Evolutionary conservation across 495 filamentous ascomycete genomes (phyloP).

Genomic region (Cercophora scortea): DNA sequence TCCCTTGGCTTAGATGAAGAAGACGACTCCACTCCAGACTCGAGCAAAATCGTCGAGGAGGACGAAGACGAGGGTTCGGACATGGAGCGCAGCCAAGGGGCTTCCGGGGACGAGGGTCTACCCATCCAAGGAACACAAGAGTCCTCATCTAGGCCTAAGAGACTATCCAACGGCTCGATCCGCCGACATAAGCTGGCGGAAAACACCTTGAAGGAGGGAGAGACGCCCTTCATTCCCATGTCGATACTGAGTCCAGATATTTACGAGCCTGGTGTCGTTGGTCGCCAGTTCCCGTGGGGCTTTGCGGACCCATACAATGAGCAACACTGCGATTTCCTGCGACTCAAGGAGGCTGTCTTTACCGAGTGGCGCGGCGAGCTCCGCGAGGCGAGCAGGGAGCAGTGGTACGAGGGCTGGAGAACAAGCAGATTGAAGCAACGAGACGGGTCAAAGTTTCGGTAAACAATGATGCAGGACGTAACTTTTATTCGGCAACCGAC

Average conservation of each 20-base stretch:
- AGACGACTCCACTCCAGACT: constrained; percentile 44
- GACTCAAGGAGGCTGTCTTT: constrained; percentile 85
- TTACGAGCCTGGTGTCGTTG: constrained; percentile 70
- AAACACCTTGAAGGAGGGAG: constrained; percentile 26
- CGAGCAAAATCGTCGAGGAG: constrained; percentile 51
- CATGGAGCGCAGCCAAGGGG: constrained; percentile 13
- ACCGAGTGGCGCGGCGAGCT: constrained; percentile 87
- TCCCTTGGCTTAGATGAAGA: constrained; percentile 73
- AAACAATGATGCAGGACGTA: constrained; percentile 3
- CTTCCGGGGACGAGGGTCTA: constrained; percentile 17
- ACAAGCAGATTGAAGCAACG: constrained; percentile 52
- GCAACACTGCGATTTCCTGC: constrained; percentile 89
- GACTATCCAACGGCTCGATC: constrained; percentile 42
- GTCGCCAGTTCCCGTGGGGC: constrained; percentile 90
- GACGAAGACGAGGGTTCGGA: constrained; percentile 39
- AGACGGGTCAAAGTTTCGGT: constrained; percentile 18
- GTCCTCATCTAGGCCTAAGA: constrained; percentile 31
- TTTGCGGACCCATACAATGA: constrained; percentile 88
- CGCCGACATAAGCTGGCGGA: constrained; percentile 32
- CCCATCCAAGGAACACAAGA: constrained; percentile 23
- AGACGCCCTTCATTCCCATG: constrained; percentile 64
- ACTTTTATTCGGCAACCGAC: no score
- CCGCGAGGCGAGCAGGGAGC: constrained; percentile 81
- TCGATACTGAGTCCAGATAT: constrained; percentile 91
- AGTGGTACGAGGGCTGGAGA: constrained; percentile 97